These are phyloP conservation scores for Septoria petroselini DNA, from an alignment of 2,329 filamentous ascomycete genomes.

Conservation along the genomic window DNA sequence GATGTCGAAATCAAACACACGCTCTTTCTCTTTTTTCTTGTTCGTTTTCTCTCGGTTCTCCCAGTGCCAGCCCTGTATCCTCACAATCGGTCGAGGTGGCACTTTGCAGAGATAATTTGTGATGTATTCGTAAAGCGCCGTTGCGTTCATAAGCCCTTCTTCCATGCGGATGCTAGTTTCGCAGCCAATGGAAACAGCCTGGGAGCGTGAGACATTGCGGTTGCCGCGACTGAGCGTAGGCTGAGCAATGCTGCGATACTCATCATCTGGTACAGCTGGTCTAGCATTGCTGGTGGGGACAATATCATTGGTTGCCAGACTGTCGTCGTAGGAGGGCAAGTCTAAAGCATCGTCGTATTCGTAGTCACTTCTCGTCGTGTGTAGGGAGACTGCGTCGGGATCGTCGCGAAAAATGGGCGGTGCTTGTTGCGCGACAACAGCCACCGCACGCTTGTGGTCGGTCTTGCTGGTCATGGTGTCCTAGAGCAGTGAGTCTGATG, in stretches of 20 bases:
- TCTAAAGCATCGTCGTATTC: constrained; percentile 29
- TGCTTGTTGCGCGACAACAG: constrained; percentile 4
- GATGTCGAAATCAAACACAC: constrained; percentile 32
- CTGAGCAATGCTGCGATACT: constrained; percentile 24
- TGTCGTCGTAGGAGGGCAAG: constrained; percentile 34
- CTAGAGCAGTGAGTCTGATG: neutral
- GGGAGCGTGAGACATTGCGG: constrained; percentile 16
- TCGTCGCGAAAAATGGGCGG: constrained; percentile 26
- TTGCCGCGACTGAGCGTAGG: constrained; percentile 11
- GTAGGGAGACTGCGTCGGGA: constrained; percentile 32
- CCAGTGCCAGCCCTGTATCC: constrained; percentile 33
- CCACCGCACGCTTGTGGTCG: constrained; percentile 17
- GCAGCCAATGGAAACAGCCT: constrained; percentile 14
- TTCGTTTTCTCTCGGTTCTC: constrained; percentile 26
- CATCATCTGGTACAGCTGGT: constrained; percentile 13
- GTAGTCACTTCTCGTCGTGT: constrained; percentile 33
- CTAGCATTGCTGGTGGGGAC: neutral
- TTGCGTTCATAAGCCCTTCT: constrained; percentile 26
- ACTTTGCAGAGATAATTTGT: constrained; percentile 25
- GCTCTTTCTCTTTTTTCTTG: constrained; percentile 33
- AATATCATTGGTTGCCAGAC: constrained; percentile 21
- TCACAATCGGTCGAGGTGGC: constrained; percentile 27
- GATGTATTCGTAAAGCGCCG: constrained; percentile 29
- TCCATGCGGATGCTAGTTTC: constrained; percentile 34
- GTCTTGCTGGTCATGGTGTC: neutral